Base-by-base conservation (phyloP, 768 basidiomycete species). In the Termitomyces sp. region DNA sequence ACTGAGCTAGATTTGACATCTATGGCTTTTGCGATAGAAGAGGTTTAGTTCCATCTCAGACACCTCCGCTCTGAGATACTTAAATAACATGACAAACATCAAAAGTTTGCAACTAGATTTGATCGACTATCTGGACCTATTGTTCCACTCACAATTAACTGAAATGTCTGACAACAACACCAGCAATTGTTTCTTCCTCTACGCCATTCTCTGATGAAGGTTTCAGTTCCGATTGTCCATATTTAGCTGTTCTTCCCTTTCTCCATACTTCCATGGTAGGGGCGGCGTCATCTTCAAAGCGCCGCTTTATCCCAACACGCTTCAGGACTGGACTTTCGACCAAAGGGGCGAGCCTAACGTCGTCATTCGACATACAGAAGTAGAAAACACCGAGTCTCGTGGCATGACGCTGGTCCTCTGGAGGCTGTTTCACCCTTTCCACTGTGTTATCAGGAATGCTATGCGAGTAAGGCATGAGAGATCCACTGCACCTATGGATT, bases 191-290 rank as follows among this genome's bases (percentile, higher is more conserved):
- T 63, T 86, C 84, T 66, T 85, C 83, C 63, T 87, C 83, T 1
- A 82, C 43, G 14, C 75, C 59, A 9, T 45, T 10, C 43, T 45
- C 43, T 10, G 43, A 45, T 6, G 43, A 45, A 45, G 43, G 43
- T 6, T 77, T 77, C 50, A 86, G 70, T 31, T 79, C 74, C 4
- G 69, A 77, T 61, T 77, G 76, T 1, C 86, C 86, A 68, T 85
- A 88, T 0, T 79, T 78, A 20, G 70, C 71, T 3, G 81, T 85
- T 65, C 86, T 72, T 6, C 70, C 81, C 63, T 76, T 81, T 56
- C 85, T 74, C 81, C 84, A 87, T 25, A 68, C 72, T 56, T 78
- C 80, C 77, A 82, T 82, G 0, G 79, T 85, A 5, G 83, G 85
- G 0, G 82, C 78, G 3, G 77, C 70, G 0, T 61, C 69, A 31